Conservation (phyloP, 495 filamentous ascomycete genomes). For the Coniosporium apollinis region DNA sequence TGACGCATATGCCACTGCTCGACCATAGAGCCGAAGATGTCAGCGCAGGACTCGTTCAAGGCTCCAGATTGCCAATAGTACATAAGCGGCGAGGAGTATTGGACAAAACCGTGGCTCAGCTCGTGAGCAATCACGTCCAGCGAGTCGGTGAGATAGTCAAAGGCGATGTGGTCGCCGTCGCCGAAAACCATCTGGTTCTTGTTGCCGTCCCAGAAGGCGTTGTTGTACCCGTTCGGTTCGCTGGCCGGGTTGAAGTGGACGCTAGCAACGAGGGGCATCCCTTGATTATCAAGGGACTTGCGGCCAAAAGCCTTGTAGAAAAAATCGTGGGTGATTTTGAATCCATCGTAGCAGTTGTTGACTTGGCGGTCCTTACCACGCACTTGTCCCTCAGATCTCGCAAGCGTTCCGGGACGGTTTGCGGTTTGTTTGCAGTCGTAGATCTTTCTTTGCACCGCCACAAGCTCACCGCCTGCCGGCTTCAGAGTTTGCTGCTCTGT, state of each 20-base stretch:
- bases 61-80: slow-evolving; percentile 31
- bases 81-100: slow-evolving; percentile 26
- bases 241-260: slow-evolving; percentile 31
- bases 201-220: slow-evolving; percentile 25
- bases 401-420: no score
- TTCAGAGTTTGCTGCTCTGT: no score
- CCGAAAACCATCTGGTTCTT: slow-evolving; percentile 34
- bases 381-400: no score
- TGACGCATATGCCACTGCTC: slow-evolving; percentile 31
- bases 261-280: slow-evolving; percentile 25
- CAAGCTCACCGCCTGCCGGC: no score
- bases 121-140: slow-evolving; percentile 37
- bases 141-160: slow-evolving; percentile 21
- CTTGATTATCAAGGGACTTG: slow-evolving; percentile 30
- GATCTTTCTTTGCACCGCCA: no score
- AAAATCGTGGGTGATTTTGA: slow-evolving; percentile 17
- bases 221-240: slow-evolving; percentile 26
- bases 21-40: slow-evolving; percentile 37
- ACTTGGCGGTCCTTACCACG: no score
- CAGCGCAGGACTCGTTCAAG: slow-evolving; percentile 35
- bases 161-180: slow-evolving; percentile 24
- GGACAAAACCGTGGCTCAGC: slow-evolving; percentile 33
- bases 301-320: slow-evolving; percentile 27
- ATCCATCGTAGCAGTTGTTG: slow-evolving; percentile 4
- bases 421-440: no score